A percentile compares a stretch with the other conserved stretches of the same genome.
phyloP scores from a whole-genome alignment of 2,329 filamentous ascomycete genomes.

The Decorospora gaudefroyi region DNA sequence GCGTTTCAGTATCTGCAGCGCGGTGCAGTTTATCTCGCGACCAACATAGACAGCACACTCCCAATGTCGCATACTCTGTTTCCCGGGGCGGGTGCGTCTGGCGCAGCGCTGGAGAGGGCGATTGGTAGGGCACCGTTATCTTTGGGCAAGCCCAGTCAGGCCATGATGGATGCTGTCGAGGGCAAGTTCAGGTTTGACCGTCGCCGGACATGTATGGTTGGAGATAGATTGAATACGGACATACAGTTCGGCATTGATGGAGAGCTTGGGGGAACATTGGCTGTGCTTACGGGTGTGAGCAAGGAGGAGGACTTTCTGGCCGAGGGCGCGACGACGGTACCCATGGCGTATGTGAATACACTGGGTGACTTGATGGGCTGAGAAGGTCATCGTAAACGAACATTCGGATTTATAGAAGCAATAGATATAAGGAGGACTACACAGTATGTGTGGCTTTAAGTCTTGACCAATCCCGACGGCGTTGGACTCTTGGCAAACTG shows the following conservation, averaged over 20 bases:
- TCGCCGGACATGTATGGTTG: conserved; percentile 88
- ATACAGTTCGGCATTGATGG: conserved; percentile 95
- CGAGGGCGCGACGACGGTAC: conserved; percentile 69
- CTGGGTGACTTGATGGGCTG: conserved; percentile 71
- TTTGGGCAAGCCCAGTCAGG: conserved; percentile 92
- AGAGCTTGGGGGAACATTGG: conserved; percentile 84
- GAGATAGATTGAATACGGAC: conserved; percentile 91
- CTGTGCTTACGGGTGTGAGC: conserved; percentile 86
- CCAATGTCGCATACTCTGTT: conserved; percentile 83
- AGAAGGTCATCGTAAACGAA: too few relatives aligned
- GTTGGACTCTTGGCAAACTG: too few relatives aligned
- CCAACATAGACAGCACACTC: conserved; percentile 88
- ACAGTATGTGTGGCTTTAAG: not conserved
- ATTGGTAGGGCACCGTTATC: conserved; percentile 70
- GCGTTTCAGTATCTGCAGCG: conserved; percentile 83
- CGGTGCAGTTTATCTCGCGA: conserved; percentile 86
- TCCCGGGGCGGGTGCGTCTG: conserved; percentile 84
- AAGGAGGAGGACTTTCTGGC: conserved; percentile 82
- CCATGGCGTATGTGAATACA: conserved; percentile 81
- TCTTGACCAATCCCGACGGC: too few relatives aligned
- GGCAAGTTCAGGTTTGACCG: conserved; percentile 91
- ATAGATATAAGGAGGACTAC: not conserved
- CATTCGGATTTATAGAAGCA: conserved; percentile 5
- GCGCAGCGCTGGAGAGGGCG: conserved; percentile 72
- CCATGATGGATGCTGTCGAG: conserved; percentile 99